Evolutionary conservation across 108 stramenopile genomes (phyloP), one percentile per base, ranked within the genome.

Genomic region (Skeletonema costatum): DNA sequence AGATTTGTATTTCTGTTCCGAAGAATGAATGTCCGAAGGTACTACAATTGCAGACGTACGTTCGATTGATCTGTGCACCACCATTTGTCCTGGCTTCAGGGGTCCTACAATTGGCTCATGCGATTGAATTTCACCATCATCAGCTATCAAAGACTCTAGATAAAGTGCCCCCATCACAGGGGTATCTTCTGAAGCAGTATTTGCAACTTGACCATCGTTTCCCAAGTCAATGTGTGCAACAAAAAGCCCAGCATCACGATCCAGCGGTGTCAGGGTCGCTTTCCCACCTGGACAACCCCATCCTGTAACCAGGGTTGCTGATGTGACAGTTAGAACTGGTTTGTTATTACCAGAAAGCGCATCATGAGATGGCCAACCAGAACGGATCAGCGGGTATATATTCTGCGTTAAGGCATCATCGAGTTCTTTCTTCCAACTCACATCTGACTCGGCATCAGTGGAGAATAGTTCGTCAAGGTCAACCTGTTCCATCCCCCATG

Each of bases 161-260:
- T 36, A 36, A 36, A 36, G 36, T 36, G 36, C 36, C 5, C 78
- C 78, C 61, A 67, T 80, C 32, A 66, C 78, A n/a, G 38, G 16
- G 56, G 6, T 36, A 36, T 36, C 36, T 36, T 36, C 36, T 6
- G 36, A 36, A 0, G 0, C 5, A 8, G 35, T 35, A 1, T 65
- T 7, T 19, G 41, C 44, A 30, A 30, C n/a, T 25, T 36, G 6
- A 29, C 32, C 48, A 30, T 73, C 72, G 73, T 80, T 80, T 51
- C 78, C 78, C 25, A 80, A 71, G 71, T 80, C 78, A n/a, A 80
- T 73, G 61, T 80, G 78, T 39, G 73, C 78, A 35, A 72, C 66
- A 31, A 80, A 80, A 10, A 80, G 36, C 0, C 78, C 78, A 48
- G 78, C 72, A 64, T 80, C 78, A 21, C 78, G 44, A 38, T 80